Percentiles rank a stretch among this genome's conserved stretches.
Evolutionary conservation across 257 asterid genomes (phyloP).

Genomic region (Eucommia ulmoides): DNA sequence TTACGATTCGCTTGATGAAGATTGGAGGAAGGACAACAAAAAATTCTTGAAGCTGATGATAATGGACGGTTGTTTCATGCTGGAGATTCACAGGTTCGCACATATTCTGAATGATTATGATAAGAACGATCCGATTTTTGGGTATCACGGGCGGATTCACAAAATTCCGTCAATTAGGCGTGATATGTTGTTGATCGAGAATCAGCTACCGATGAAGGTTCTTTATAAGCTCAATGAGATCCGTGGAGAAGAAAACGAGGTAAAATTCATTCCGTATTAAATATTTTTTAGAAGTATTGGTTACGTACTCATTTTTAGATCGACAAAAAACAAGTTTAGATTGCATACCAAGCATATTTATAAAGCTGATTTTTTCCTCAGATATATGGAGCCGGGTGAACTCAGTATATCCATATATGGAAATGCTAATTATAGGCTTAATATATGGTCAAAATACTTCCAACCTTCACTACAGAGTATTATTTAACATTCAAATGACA

Average conservation of each 20-base stretch:
- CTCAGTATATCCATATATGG: no score
- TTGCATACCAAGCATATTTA: no score
- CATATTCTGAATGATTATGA: slow-evolving; percentile 7
- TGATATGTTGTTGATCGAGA: slow-evolving; percentile 35
- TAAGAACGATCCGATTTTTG: slow-evolving; percentile 28
- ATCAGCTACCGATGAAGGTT: slow-evolving; percentile 20
- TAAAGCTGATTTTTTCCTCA: no score
- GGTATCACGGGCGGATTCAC: slow-evolving; percentile 28
- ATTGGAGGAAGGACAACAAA: slow-evolving; percentile 3
- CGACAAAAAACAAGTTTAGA: no score
- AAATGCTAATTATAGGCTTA: no score
- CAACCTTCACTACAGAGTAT: no score
- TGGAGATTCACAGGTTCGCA: slow-evolving; percentile 17
- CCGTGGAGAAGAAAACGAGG: no score
- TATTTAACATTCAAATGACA: no score
- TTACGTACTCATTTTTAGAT: no score
- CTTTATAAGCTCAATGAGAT: slow-evolving; percentile 7
- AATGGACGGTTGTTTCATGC: slow-evolving; percentile 26
- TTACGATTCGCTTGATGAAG: background rate
- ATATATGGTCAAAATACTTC: no score
- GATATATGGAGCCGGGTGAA: background rate
- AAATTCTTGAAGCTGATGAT: slow-evolving; percentile 24
- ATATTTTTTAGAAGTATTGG: no score
- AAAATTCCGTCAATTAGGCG: slow-evolving; percentile 21
- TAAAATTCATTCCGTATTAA: no score